Conservation (phyloP, 345 rosid genomes). For the Theobroma cacao region DNA sequence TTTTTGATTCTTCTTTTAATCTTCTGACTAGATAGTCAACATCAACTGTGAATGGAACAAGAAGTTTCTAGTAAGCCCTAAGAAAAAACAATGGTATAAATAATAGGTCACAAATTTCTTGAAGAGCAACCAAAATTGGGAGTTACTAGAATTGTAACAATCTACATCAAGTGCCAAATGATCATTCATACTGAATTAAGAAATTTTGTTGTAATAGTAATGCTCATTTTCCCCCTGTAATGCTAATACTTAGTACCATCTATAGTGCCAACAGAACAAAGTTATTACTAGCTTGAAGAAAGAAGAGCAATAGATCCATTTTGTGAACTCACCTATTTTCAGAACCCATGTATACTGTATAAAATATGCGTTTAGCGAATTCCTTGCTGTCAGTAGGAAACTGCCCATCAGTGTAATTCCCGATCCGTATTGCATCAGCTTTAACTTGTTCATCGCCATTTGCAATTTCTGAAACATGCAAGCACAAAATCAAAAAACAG, state of each 20-base stretch:
- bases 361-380: conserved; percentile 88
- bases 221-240: background rate
- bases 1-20: background rate
- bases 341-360: conserved; percentile 90
- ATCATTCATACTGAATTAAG: background rate
- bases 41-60: background rate
- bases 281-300: background rate
- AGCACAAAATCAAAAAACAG: conserved; percentile 16
- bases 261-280: background rate
- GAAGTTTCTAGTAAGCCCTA: background rate
- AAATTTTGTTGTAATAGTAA: background rate
- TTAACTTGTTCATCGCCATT: conserved; percentile 92
- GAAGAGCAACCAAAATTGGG: background rate
- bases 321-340: conserved; percentile 73
- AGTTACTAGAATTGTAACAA: background rate
- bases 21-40: background rate
- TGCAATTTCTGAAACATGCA: conserved; percentile 54
- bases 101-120: background rate
- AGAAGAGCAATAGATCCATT: background rate
- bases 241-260: background rate
- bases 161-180: background rate
- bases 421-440: conserved; percentile 85
- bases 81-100: background rate
- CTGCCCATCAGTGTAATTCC: conserved; percentile 61
- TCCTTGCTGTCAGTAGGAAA: conserved; percentile 90